Evolutionary conservation across 345 rosid species (phyloP).

Genomic region (Clausena lansium): DNA sequence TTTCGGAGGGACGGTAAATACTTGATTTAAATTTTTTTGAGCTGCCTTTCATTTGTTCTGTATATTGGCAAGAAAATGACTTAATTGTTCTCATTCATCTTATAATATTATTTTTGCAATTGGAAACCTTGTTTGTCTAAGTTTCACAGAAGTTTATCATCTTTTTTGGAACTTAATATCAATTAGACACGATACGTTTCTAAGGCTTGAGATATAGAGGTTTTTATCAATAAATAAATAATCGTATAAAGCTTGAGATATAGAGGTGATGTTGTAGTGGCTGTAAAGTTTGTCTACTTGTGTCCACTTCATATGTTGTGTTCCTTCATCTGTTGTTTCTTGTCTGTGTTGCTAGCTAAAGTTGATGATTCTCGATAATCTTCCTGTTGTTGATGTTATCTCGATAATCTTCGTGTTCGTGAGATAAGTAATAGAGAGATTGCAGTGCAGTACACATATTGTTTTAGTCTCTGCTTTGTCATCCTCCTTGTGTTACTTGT

Average conservation of each 20-base stretch:
- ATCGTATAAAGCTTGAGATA: neutral
- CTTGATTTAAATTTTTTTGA: neutral
- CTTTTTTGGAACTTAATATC: neutral
- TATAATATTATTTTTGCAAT: neutral
- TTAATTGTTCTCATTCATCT: neutral
- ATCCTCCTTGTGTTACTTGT: conserved; percentile 7
- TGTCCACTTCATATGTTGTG: neutral
- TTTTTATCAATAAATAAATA: too few relatives aligned
- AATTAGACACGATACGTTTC: neutral
- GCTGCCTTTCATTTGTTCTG: neutral
- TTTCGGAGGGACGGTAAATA: neutral
- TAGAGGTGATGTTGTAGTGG: neutral
- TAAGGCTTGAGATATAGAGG: neutral
- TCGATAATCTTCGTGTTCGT: neutral
- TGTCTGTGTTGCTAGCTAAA: neutral
- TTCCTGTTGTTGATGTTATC: neutral
- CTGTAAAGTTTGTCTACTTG: neutral
- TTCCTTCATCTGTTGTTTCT: neutral
- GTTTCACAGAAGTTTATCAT: neutral
- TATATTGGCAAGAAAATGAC: neutral
- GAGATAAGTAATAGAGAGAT: neutral
- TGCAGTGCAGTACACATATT: neutral
- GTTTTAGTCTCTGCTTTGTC: neutral
- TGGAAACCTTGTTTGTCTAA: neutral
- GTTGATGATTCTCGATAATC: neutral